Base-by-base conservation (phyloP, 2,329 filamentous ascomycete genomes). In the Triangularia setosa region DNA sequence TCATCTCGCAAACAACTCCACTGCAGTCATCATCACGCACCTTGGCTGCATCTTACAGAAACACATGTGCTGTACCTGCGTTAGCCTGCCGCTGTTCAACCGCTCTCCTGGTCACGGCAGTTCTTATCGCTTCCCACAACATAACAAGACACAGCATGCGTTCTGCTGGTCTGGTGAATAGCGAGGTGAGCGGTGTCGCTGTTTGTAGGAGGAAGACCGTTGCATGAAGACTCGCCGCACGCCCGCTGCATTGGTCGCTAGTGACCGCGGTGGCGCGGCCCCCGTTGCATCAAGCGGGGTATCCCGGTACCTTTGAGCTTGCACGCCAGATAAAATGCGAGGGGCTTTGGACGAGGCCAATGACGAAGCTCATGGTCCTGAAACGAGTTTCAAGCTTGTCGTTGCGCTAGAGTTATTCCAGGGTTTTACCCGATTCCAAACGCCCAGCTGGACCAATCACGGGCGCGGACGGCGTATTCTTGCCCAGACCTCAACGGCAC, bases 351-450 rank as follows among this genome's bases (percentile, higher is more conserved):
- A 54, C 27, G 62, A 63, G 58, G 58, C 64, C 40, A 64, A 64
- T 54, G 23, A 56, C 61, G 58, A 63, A 23, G 40, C 7, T 59
- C 27, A 12, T 6, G 27, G 30, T 40, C 44, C 60, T 69, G 67
- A 68, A 69, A 69, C 66, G 52, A 44, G 67, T 69, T 67, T 66
- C 65, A 66, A 27, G 53, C 62, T 48, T 54, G 57, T 48, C 59
- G 25, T 33, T 62, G 30, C 61, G 60, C 52, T 48, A 58, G 30
- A 25, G 40, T 28, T 11, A 25, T 58, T 59, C 62, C 53, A 28
- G 40, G n/a, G 63, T 18, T 58, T 55, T 28, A 44, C 44, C 63
- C 35, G 44, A 28, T 55, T 23, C 58, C 54, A 64, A 48, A 60
- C 27, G 30, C 16, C 55, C 25, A 25, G 24, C 27, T 28, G 25